Conservation (phyloP, 208 protist species). For the Porcisia hertigi region DNA sequence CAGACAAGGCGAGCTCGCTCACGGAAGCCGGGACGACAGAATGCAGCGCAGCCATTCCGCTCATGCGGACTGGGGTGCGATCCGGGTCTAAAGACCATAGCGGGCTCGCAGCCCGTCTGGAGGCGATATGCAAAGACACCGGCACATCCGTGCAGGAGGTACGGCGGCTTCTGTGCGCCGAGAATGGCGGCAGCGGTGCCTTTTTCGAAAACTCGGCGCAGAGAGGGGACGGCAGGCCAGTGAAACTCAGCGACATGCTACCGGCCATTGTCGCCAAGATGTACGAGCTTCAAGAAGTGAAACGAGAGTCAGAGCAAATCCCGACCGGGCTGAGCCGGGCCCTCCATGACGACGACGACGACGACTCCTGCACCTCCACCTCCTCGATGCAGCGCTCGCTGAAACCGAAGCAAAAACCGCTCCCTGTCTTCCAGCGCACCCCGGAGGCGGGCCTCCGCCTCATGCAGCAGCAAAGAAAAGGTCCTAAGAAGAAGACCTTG, state of each 20-base stretch:
- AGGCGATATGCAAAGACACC: slow-evolving; percentile 35
- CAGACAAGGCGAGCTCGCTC: slow-evolving; percentile 5
- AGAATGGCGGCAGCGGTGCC: slow-evolving; percentile 4
- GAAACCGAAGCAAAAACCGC: slow-evolving; percentile 61
- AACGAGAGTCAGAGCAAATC: slow-evolving; percentile 41
- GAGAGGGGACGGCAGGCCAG: background rate
- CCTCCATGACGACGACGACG: slow-evolving; percentile 45
- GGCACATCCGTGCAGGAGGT: slow-evolving; percentile 45
- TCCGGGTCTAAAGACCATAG: slow-evolving; percentile 2
- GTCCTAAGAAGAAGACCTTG: background rate
- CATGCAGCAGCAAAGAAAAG: slow-evolving; percentile 28
- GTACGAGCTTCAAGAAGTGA: slow-evolving; percentile 43
- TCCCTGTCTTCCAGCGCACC: slow-evolving; percentile 31
- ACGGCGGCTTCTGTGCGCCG: slow-evolving; percentile 29
- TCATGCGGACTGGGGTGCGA: background rate
- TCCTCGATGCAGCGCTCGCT: slow-evolving; percentile 29
- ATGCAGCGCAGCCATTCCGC: background rate
- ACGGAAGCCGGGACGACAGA: slow-evolving; percentile 1
- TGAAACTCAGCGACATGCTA: slow-evolving; percentile 36
- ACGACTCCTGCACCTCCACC: slow-evolving; percentile 16
- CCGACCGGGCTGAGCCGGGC: slow-evolving; percentile 37
- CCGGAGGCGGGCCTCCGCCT: slow-evolving; percentile 22
- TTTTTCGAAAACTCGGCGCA: background rate
- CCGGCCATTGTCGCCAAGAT: slow-evolving; percentile 39
- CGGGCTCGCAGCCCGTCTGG: slow-evolving; percentile 23